Evolutionary conservation across 345 rosid genomes (phyloP), one percentile per base, ranked within the genome.

Genomic region (Hypericum androsaemum): DNA sequence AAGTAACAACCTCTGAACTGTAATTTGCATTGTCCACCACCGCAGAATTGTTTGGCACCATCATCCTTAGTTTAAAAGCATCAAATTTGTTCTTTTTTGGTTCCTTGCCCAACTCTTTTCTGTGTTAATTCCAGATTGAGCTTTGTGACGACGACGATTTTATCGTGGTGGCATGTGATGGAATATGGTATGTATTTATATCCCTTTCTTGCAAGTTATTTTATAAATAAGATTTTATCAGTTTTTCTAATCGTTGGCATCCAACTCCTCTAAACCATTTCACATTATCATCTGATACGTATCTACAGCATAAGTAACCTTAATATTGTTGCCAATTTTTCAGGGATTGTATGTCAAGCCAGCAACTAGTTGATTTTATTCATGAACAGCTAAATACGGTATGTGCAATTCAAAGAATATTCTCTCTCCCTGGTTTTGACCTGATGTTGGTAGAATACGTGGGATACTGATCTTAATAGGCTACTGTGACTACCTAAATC

Each of bases 311-410:
- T n/a, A n/a, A n/a, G n/a, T n/a, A n/a, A n/a, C n/a, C n/a, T n/a
- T n/a, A n/a, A n/a, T n/a, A n/a, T n/a, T n/a, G n/a, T n/a, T n/a
- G n/a, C n/a, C n/a, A n/a, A n/a, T n/a, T n/a, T 70, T 73, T 65
- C 83, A 92, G 98, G 98, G 96, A 92, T 63, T 92, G 98, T 76
- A 73, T 92, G 89, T 72, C 98, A 41, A 84, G 96, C 82, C 98
- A 88, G 69, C 92, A 74, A 72, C 82, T 88, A 22, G 94, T 92
- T 64, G 96, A 92, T 78, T 92, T 82, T 56, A 62, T 92, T 52
- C 89, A 85, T 15, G 95, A 84, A 55, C 95, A 81, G 51, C 74
- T 88, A 60, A 63, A 65, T 1, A 55, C 56, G 52, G 98, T 88
- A 77, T 55, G 83, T 43, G 14, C 16, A 37, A 7, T 43, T 40